Evolutionary conservation across 192 early-diverging fungal species (phyloP), one percentile per base, ranked within the genome.

Genomic region (Coemansia sp.): DNA sequence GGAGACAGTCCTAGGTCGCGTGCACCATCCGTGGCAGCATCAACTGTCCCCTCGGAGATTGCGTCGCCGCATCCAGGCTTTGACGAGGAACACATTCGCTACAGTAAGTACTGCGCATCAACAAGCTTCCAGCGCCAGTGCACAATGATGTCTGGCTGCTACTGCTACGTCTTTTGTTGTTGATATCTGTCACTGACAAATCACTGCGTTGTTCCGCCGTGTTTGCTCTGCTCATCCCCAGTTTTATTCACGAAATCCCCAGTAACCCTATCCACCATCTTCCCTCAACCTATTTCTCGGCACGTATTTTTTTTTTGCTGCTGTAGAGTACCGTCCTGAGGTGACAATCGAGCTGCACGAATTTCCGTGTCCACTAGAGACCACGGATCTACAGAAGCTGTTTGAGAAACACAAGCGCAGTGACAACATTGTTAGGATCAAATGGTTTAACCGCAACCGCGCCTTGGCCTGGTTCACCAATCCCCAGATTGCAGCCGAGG

Each of bases 361-460:
- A 21, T 82, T 82, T 24, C 71, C 75, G 29, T 74, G 72, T 33
- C 80, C 80, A 27, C 66, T 82, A 25, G 80, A 78, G 63, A 82
- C 80, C 31, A 70, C 71, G 10, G 80, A 82, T 54, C 59, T 82
- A 55, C 80, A 82, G 46, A 66, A 71, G 52, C 68, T 77, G 52
- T 74, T 82, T 60, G 63, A 53, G 14, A 66, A 53, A 27, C 67
- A 82, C 75, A 82, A 77, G 71, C 68, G 66, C 67, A 72, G 68
- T 39, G 75, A 83, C 72, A 83, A 78, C 75, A 83, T 83, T 42
- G 75, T 77, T n/a, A 61, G 80, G 55, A 83, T 83, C 67, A 77
- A 78, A 66, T 83, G 80, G 80, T 83, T 83, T 64, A 83, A 83
- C 72, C 71, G 75, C 56, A 83, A 78, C 75, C 71, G 75, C 30